Conservation (phyloP, 345 rosid genomes). For the Theobroma cacao region DNA sequence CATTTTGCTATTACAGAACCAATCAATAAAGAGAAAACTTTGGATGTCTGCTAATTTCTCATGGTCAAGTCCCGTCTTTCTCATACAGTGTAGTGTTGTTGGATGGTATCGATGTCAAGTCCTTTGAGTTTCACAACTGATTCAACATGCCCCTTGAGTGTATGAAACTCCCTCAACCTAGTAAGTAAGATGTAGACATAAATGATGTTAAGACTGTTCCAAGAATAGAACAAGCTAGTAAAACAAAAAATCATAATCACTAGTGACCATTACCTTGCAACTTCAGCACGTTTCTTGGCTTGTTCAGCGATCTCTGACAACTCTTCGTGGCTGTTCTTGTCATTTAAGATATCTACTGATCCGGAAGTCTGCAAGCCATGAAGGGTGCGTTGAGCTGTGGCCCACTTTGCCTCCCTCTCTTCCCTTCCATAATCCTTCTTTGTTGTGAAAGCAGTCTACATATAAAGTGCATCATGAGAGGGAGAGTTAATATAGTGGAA, state of each 20-base stretch:
- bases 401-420: constrained; percentile 93
- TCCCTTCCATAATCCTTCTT: constrained; percentile 85
- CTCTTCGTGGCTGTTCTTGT: constrained; percentile 62
- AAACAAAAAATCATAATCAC: neutral
- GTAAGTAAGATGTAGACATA: neutral
- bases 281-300: constrained; percentile 89
- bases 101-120: constrained; percentile 82
- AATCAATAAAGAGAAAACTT: neutral
- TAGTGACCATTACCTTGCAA: constrained; percentile 53
- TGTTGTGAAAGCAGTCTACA: constrained; percentile 86
- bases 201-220: neutral
- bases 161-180: constrained; percentile 89
- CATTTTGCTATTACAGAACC: constrained; percentile 8
- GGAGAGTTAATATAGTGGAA: neutral
- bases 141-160: constrained; percentile 90
- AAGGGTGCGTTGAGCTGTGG: constrained; percentile 78
- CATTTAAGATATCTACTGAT: constrained; percentile 43
- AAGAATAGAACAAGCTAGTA: neutral
- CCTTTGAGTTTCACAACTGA: constrained; percentile 94
- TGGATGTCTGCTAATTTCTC: neutral
- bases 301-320: constrained; percentile 86
- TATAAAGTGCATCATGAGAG: neutral
- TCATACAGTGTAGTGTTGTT: constrained; percentile 88
- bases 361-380: constrained; percentile 69
- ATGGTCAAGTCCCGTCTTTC: constrained; percentile 8